These are phyloP conservation scores for Apiotrichum sp. DNA, from an alignment of 1,284 basidiomycete species.

Conservation along the genomic window DNA sequence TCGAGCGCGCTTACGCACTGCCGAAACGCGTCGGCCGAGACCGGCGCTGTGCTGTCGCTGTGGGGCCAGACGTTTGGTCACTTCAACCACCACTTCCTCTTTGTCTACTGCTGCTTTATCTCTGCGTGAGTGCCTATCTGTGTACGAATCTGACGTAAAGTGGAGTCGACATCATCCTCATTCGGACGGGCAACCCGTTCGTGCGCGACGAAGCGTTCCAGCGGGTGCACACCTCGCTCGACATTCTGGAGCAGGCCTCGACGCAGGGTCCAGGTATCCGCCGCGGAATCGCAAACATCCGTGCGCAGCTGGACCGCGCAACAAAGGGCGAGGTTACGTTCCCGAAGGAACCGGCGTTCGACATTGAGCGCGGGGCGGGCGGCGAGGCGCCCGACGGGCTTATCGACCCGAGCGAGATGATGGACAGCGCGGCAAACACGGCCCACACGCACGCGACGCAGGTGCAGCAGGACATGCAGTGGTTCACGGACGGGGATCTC, in stretches of 20 bases:
- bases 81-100: slow-evolving; percentile 12
- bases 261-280: slow-evolving; percentile 15
- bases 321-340: not conserved
- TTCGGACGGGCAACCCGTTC: slow-evolving; percentile 18
- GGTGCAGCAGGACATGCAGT: slow-evolving; percentile 2
- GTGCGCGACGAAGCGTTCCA: slow-evolving; percentile 17
- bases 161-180: slow-evolving; percentile 16
- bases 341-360: not conserved
- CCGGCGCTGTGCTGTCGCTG: slow-evolving; percentile 9
- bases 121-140: not conserved
- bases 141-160: too few species aligned
- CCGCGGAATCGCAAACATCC: slow-evolving; percentile 12
- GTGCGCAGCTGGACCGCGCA: slow-evolving; percentile 9
- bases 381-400: not conserved
- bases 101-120: slow-evolving; percentile 17
- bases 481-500: slow-evolving; percentile 10
- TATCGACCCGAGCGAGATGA: not conserved
- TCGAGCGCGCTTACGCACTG: slow-evolving; percentile 11
- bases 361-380: not conserved
- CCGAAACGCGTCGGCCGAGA: slow-evolving; percentile 9
- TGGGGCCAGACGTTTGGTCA: slow-evolving; percentile 14
- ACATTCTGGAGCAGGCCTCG: slow-evolving; percentile 15
- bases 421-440: not conserved
- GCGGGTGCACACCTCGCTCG: slow-evolving; percentile 13
- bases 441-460: not conserved